These are phyloP conservation scores for Abelmoschus esculentus DNA, from an alignment of 345 rosid species.

Conservation along the genomic window DNA sequence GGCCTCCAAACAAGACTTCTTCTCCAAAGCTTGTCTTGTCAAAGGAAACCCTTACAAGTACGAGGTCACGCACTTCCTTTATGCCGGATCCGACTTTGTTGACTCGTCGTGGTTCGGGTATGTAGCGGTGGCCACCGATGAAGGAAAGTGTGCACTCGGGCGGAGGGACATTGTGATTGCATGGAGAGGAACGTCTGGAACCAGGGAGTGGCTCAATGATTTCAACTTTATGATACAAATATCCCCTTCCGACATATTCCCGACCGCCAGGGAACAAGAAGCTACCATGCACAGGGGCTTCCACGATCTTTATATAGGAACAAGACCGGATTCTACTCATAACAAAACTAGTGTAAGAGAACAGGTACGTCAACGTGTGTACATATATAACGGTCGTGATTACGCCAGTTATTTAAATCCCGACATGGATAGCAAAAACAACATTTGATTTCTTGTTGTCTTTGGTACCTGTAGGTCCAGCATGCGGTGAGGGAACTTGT, in stretches of 20 bases:
- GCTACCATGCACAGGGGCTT: constrained; percentile 25
- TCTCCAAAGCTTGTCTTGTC: constrained; percentile 26
- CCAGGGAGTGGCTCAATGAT: constrained; percentile 12
- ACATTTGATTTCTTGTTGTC: neutral
- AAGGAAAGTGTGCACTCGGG: constrained; percentile 31
- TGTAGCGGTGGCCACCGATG: constrained; percentile 41
- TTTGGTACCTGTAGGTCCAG: constrained; percentile 16
- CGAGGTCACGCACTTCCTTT: constrained; percentile 30
- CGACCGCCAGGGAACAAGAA: neutral
- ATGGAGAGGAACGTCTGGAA: constrained; percentile 35
- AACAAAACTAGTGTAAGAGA: too few relatives aligned
- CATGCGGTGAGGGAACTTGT: constrained; percentile 39
- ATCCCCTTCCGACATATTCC: neutral
- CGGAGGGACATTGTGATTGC: constrained; percentile 44
- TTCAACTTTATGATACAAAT: neutral
- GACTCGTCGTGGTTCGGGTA: constrained; percentile 17
- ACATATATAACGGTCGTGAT: too few relatives aligned
- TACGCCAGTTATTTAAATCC: too few relatives aligned
- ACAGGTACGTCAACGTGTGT: too few relatives aligned
- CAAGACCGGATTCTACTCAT: too few relatives aligned
- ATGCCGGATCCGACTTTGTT: constrained; percentile 14
- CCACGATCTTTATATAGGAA: constrained; percentile 28
- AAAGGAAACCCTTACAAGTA: constrained; percentile 36
- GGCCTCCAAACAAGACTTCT: constrained; percentile 23
- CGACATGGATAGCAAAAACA: too few relatives aligned